These are phyloP conservation scores for Rhizopus delemar DNA, from an alignment of 371 early-diverging fungal genomes.

Conservation along the genomic window DNA sequence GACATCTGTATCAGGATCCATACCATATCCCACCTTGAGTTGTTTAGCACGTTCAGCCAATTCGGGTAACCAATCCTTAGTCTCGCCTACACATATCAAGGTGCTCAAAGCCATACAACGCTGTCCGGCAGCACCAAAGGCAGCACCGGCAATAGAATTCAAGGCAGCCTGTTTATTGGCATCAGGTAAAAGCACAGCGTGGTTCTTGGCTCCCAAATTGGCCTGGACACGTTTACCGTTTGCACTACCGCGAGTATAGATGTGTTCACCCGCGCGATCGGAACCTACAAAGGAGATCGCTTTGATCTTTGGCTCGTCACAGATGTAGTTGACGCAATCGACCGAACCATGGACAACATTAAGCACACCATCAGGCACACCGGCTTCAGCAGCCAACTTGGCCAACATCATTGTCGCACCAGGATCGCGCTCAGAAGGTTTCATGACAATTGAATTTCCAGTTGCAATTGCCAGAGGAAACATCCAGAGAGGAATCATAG, in stretches of 20 bases:
- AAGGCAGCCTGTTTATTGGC: constrained; percentile 88
- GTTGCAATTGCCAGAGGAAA: constrained; percentile 75
- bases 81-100: constrained; percentile 87
- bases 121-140: constrained; percentile 97
- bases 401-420: constrained; percentile 95
- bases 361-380: constrained; percentile 92
- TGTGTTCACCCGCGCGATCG: constrained; percentile 82
- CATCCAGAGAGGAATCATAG: constrained; percentile 97
- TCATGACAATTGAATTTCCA: constrained; percentile 27
- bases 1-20: constrained; percentile 85
- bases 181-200: constrained; percentile 93
- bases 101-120: constrained; percentile 95
- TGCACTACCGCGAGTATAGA: constrained; percentile 83
- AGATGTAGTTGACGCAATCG: constrained; percentile 91
- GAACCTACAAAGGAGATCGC: constrained; percentile 96
- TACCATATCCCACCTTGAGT: constrained; percentile 87
- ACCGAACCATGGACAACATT: constrained; percentile 92
- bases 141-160: constrained; percentile 91
- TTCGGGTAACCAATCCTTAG: constrained; percentile 88
- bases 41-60: constrained; percentile 83
- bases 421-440: constrained; percentile 93
- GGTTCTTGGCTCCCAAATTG: constrained; percentile 97
- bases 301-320: constrained; percentile 83
- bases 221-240: constrained; percentile 97
- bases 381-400: constrained; percentile 87